Evolutionary conservation across 768 basidiomycete genomes (phyloP), one percentile per base, ranked within the genome.

Genomic region (Rhizopogon roseolus): DNA sequence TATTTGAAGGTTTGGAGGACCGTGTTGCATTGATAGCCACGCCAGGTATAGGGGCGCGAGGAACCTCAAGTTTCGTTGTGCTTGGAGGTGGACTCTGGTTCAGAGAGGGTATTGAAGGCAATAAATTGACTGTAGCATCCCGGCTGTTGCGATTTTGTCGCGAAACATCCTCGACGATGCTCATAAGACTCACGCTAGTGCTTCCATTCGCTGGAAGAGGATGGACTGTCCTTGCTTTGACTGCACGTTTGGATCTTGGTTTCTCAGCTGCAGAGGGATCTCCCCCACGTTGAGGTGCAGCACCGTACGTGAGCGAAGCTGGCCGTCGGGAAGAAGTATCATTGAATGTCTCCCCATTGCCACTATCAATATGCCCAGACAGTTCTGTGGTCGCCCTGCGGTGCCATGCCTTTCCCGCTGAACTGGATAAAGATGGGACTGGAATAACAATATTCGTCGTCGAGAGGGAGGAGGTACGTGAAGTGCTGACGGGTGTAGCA

Each of bases 151-250:
- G 64, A 49, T 76, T 76, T 52, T 67, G 60, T 43, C 69, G 69
- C 25, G 83, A 66, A 42, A 87, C 81, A 53, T 74, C 78, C 60
- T 87, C 85, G 8, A 89, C 81, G 57, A 89, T 82, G 60, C 79
- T 82, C 84, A 88, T 83, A 63, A 88, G 66, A 41, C 78, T 85
- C 39, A 61, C 60, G 17, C 55, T 63, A 8, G 50, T 39, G 9
- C 50, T 62, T 5, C 67, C 60, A 2, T 66, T 66, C 13, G 28
- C 14, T 9, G 45, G 16, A 0, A 45, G 41, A 16, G 45, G 45
- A 32, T 58, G 57, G 2, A 53, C 25, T 16, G 36, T 51, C 3
- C 45, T 53, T 9, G 41, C 49, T 51, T 29, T 60, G 5, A 41
- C n/a, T 6, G 22, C 32, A 7, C 44, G 52, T 29, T 58, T 65